Evolutionary conservation across 192 early-diverging fungal genomes (phyloP).

Genomic region (Glomus cerebriforme): DNA sequence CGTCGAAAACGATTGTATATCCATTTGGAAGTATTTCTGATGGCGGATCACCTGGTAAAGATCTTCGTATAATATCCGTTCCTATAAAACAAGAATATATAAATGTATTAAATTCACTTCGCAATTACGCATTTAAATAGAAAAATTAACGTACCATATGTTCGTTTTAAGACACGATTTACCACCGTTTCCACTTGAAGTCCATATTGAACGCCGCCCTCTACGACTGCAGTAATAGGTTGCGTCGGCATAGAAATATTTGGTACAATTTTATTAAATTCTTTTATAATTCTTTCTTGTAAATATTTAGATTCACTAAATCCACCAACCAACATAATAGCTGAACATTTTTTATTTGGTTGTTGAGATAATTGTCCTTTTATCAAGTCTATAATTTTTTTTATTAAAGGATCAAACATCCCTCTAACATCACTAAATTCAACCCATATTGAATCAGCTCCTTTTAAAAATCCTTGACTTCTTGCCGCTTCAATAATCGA

Average conservation of each 20-base stretch:
- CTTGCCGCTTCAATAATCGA: neutral
- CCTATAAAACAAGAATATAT: neutral
- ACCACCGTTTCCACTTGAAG: neutral
- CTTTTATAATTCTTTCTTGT: neutral
- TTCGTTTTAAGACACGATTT: neutral
- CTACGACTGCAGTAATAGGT: neutral
- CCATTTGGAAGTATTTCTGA: neutral
- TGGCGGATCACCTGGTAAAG: neutral
- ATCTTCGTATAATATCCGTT: neutral
- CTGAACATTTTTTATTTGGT: constrained; percentile 35
- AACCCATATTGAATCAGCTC: neutral
- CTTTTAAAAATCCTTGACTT: neutral
- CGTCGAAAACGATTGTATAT: neutral
- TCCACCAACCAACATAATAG: constrained; percentile 47
- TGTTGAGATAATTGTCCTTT: constrained; percentile 50
- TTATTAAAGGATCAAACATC: constrained; percentile 59
- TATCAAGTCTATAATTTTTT: constrained; percentile 52
- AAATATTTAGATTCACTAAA: constrained; percentile 32
- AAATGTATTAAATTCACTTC: neutral
- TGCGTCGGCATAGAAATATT: neutral
- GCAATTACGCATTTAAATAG: neutral
- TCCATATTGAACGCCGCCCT: neutral
- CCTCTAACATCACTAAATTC: neutral
- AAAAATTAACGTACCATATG: neutral
- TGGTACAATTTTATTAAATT: neutral